These are phyloP conservation scores for Lenzites betulinus DNA, from an alignment of 768 basidiomycete genomes.

Conservation along the genomic window DNA sequence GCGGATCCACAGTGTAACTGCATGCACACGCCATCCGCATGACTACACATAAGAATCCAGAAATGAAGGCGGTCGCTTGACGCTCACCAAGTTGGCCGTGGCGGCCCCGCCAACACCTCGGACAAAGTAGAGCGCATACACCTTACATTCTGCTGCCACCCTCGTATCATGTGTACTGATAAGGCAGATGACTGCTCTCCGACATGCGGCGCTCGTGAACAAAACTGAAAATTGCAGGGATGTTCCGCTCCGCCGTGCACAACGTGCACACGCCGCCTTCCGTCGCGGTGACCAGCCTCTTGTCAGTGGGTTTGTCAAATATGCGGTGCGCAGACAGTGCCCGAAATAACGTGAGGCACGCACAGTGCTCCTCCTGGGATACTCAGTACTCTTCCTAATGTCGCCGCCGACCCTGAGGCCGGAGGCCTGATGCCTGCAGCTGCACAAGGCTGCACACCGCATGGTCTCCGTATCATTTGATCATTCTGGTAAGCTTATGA, in stretches of 20 bases:
- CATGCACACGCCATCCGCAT: too few relatives aligned
- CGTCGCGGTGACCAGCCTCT: not conserved
- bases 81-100: not conserved
- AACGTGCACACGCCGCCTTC: not conserved
- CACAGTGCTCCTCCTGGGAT: not conserved
- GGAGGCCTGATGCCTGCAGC: too few relatives aligned
- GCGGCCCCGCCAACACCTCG: conserved; percentile 6
- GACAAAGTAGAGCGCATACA: conserved; percentile 3
- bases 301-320: not conserved
- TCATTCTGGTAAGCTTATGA: conserved; percentile 16
- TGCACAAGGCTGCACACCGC: not conserved
- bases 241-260: not conserved
- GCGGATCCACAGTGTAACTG: too few relatives aligned
- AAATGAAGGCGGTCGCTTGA: not conserved
- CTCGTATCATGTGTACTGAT: conserved; percentile 15
- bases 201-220: not conserved
- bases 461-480: conserved; percentile 21
- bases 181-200: conserved; percentile 5
- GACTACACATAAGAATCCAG: not conserved
- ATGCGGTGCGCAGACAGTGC: not conserved
- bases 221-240: not conserved
- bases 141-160: conserved; percentile 8
- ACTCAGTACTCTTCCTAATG: conserved; percentile 2
- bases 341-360: not conserved
- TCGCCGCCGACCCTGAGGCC: not conserved